Evolutionary conservation across 1,284 basidiomycete species (phyloP), one percentile per base, ranked within the genome.

Genomic region (Tylopilus orsonianus): DNA sequence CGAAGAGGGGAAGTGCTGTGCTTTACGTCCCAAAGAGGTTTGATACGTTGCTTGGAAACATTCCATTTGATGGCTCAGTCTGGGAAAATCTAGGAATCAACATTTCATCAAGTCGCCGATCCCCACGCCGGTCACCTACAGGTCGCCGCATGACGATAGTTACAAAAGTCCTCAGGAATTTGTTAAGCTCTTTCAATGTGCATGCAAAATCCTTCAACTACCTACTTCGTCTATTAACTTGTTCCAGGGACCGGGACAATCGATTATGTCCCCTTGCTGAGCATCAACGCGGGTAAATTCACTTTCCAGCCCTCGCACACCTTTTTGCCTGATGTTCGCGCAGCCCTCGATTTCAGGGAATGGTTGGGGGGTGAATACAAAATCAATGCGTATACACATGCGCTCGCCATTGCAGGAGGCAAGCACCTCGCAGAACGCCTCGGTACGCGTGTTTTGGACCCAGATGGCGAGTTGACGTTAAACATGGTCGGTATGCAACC

Each of bases 351-450:
- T 37, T 95, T 93, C 71, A 78, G 93, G 22, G 62, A 80, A 42
- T 86, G 82, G 78, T 72, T 95, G 18, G 93, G 93, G 1, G 93
- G 93, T 2, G 93, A 96, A 68, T 71, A 78, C 14, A 78, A 78
- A 48, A 93, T 95, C 53, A 84, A 86, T 60, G 73, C 70, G 5
- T 92, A 95, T 67, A 90, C 82, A 57, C 85, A 85, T 59, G 64
- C 75, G 8, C 77, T 95, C 20, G 93, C 93, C 0, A 56, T 87
- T 1, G 70, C 77, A 45, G 93, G 91, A 16, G 91, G 89, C 0
- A 75, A 77, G 50, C 70, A 72, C 12, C 73, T 93, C 3, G 80
- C 82, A 0, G 75, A 83, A 53, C 66, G 85, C 3, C 68, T 91
- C 27, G 81, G 80, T 6, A 93, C 90, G 1, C 63, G 67, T 0